Evolutionary conservation across 257 asterid genomes (phyloP).

Genomic region (Solanum pimpinellifolium): DNA sequence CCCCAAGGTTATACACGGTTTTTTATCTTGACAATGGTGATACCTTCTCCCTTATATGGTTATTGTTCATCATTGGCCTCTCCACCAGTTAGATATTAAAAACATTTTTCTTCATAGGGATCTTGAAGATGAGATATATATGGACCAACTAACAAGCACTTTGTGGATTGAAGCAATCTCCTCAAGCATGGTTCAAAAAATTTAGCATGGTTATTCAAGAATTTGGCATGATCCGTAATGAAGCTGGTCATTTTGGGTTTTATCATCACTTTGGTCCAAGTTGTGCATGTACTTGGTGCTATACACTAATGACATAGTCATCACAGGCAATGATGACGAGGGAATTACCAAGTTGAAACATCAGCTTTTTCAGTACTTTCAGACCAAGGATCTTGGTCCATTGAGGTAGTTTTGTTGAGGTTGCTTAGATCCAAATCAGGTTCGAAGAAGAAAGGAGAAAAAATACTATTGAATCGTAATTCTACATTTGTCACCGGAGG

Average conservation of each 20-base stretch:
- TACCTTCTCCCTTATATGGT: background rate
- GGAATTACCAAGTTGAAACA: background rate
- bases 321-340: background rate
- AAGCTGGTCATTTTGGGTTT: background rate
- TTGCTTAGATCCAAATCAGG: background rate
- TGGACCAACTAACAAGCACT: background rate
- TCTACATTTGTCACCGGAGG: background rate
- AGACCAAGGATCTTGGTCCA: background rate
- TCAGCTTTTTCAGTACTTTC: background rate
- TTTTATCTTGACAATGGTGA: background rate
- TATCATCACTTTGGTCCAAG: background rate
- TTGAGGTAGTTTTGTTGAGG: background rate
- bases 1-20: background rate
- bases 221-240: background rate
- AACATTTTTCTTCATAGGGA: background rate
- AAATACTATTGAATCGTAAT: background rate
- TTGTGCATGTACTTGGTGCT: background rate
- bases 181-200: background rate
- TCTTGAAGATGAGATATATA: background rate
- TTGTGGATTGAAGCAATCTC: background rate
- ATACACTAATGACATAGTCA: background rate
- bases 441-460: background rate
- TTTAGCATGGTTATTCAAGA: background rate
- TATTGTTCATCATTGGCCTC: background rate
- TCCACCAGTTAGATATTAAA: background rate